Conservation (phyloP, 225 moss, liverwort and hornwort genomes). For the Thuidium tamariscinum region DNA sequence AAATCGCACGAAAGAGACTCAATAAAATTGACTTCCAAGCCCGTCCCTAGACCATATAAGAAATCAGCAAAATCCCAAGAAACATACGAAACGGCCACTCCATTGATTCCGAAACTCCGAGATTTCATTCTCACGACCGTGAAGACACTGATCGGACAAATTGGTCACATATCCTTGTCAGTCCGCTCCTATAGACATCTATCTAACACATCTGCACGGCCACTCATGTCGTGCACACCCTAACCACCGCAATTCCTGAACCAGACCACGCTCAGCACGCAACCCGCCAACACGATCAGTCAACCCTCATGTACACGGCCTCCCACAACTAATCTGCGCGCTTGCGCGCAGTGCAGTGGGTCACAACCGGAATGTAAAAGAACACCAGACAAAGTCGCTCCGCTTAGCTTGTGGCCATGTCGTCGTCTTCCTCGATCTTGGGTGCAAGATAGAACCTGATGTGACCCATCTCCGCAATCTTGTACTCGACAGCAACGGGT, state of each 20-base stretch:
- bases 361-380: background rate
- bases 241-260: background rate
- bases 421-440: slow-evolving; percentile 95
- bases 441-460: slow-evolving; percentile 85
- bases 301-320: background rate
- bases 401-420: slow-evolving; percentile 14
- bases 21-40: too few species aligned
- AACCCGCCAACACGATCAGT: background rate
- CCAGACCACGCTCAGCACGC: background rate
- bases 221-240: background rate
- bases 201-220: background rate
- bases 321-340: background rate
- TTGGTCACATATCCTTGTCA: background rate
- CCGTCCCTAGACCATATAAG: too few species aligned
- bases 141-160: background rate
- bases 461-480: slow-evolving; percentile 93
- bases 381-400: too few species aligned
- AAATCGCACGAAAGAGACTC: too few species aligned
- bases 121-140: background rate
- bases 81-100: background rate
- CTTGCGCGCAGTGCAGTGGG: background rate
- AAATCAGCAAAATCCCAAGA: too few species aligned
- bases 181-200: background rate
- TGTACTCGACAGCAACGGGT: slow-evolving; percentile 90
- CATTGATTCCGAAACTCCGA: too few species aligned